Evolutionary conservation across 306 rosid genomes (phyloP).

Genomic region (Carpinus viminea): DNA sequence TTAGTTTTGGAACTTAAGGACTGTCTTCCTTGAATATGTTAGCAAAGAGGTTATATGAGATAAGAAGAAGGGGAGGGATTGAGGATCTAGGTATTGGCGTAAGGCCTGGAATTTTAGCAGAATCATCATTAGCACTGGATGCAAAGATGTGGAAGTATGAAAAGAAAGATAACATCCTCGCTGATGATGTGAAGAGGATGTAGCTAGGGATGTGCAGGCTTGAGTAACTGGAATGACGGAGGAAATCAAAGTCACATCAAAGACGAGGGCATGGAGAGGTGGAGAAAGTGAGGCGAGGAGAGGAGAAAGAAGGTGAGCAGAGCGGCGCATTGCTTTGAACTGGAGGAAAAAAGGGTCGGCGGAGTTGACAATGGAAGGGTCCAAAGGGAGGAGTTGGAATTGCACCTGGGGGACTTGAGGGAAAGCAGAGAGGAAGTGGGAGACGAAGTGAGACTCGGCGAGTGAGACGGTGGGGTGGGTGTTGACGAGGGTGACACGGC

Average conservation of each 20-base stretch:
- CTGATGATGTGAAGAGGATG: slow-evolving; percentile 42
- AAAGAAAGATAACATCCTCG: slow-evolving; percentile 45
- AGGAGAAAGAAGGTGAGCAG: slow-evolving; percentile 46
- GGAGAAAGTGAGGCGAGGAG: slow-evolving; percentile 45
- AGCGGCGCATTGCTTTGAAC: slow-evolving; percentile 41
- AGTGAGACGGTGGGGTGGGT: slow-evolving; percentile 45
- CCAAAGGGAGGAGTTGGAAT: slow-evolving; percentile 27
- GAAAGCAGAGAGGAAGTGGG: slow-evolving; percentile 45
- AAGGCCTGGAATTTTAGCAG: slow-evolving; percentile 36
- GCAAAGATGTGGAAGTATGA: slow-evolving; percentile 27
- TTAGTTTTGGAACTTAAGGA: slow-evolving; percentile 22
- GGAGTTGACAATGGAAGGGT: slow-evolving; percentile 14
- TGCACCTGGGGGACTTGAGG: slow-evolving; percentile 32
- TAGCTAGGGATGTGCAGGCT: slow-evolving; percentile 40
- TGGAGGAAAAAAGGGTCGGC: slow-evolving; percentile 48
- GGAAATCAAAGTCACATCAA: slow-evolving; percentile 40
- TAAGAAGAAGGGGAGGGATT: slow-evolving; percentile 43
- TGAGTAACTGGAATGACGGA: slow-evolving; percentile 30
- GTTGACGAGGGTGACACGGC: slow-evolving; percentile 49
- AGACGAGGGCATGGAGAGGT: slow-evolving; percentile 47
- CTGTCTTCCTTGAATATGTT: slow-evolving; percentile 28
- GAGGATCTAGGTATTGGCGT: slow-evolving; percentile 41
- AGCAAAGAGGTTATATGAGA: slow-evolving; percentile 11
- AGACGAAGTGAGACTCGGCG: slow-evolving; percentile 44
- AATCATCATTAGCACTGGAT: background rate